Conservation (phyloP, 495 filamentous ascomycete species). For the Penicillium antarcticum region DNA sequence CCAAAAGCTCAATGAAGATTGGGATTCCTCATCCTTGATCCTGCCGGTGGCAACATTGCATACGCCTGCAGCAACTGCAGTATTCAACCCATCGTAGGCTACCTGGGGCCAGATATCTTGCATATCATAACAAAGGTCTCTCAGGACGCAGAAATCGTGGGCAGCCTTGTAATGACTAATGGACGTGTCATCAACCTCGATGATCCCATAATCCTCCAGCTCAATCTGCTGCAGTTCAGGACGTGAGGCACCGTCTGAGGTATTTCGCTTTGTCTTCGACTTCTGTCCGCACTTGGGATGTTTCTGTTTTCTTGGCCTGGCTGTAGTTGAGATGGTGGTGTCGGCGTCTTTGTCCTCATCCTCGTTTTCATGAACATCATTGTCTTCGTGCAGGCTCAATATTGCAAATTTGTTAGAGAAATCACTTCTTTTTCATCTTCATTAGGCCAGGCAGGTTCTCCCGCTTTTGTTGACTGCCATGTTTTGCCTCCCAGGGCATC, state of each 20-base stretch:
- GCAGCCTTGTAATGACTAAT: conserved; percentile 36
- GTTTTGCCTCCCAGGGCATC: not conserved
- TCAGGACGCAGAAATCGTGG: conserved; percentile 26
- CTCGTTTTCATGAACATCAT: not conserved
- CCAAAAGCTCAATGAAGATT: conserved; percentile 43
- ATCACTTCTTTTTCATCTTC: not conserved
- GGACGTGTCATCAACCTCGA: conserved; percentile 38
- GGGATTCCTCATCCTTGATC: conserved; percentile 30
- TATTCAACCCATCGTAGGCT: conserved; percentile 41
- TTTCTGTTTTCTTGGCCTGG: not conserved
- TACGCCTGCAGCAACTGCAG: conserved; percentile 40
- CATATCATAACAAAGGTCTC: conserved; percentile 29
- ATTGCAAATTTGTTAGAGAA: not conserved
- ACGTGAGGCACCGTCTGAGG: not conserved
- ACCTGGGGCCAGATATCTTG: conserved; percentile 45
- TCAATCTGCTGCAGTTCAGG: conserved; percentile 20
- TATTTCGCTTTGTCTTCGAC: not conserved
- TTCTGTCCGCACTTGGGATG: not conserved
- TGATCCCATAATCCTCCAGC: conserved; percentile 45
- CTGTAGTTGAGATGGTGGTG: no score
- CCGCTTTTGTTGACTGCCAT: not conserved
- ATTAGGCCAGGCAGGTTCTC: not conserved
- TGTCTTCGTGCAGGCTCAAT: not conserved
- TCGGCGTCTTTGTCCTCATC: not conserved
- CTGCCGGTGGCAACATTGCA: conserved; percentile 39